Evolutionary conservation across 2,329 filamentous ascomycete genomes (phyloP), one percentile per base, ranked within the genome.

Genomic region (Periconia sp.): DNA sequence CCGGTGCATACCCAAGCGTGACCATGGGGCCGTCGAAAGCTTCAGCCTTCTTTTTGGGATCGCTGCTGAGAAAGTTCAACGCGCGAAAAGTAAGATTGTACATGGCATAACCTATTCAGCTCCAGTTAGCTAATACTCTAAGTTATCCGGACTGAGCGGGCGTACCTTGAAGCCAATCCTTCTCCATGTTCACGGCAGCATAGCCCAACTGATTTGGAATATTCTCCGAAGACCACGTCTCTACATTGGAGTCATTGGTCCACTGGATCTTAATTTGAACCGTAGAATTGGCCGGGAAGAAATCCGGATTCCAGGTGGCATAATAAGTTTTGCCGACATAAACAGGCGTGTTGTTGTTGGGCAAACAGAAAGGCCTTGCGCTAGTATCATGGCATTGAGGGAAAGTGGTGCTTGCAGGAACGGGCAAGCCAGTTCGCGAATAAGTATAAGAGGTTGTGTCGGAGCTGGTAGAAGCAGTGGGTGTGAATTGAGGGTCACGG

Each of bases 21-120:
- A 78, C 60, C 3, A 61, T 69, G 27, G 76, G 75, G 2, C 76
- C 76, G 18, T 67, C 59, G 37, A 63, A 68, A 15, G 62, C 52
- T 8, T 63, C 61, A 1, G 61, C 53, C 18, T 66, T 60, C 20
- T 64, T 56, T 31, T 68, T 62, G 37, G 67, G 49, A 15, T 57
- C 45, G 33, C 45, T 30, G 45, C 41, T 42, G 27, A 62, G 54
- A 48, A 53, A 64, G 45, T 69, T 64, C 31, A 75, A 60, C 23
- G 76, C 70, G 47, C 70, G 70, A 45, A 71, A 66, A 8, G 74
- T 73, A 42, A 78, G 60, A 43, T 73, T 73, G 57, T 75, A 76
- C 37, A 61, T 60, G 8, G 60, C 33, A 45, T 72, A 66, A 33
- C 56, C 58, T 60, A 44, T 13, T 3, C 2, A 45, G 17, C 44